Evolutionary conservation across 495 filamentous ascomycete species (phyloP), one percentile per base, ranked within the genome.

Genomic region (Daldinia vernicosa): DNA sequence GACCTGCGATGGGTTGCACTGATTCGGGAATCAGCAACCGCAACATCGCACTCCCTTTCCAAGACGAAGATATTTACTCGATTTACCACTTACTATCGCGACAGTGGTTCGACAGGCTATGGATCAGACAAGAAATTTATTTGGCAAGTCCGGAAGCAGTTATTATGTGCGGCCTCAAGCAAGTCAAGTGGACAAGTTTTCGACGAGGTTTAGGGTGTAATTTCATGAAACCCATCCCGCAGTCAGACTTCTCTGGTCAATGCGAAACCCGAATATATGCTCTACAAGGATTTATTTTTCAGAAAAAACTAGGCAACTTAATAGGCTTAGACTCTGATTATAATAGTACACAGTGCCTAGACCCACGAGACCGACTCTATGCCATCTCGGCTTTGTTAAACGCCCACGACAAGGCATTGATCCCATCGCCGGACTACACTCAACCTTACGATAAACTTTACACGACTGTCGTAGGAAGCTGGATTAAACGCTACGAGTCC

Each of bases 71-170:
- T 12, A 1, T 45, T 2, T n/a, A 2, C 27, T 54, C 70, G 4
- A 26, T 66, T n/a, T 47, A 66, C 22, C 19, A 63, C 30, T 19
- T 73, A 7, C 40, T 70, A n/a, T 53, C 19, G 0, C 47, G 66
- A 6, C 17, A 11, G 40, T 73, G 66, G 70, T 70, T 73, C 17
- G 57, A 58, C 7, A 64, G 66, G 32, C 32, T 74, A 14, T 74
- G 71, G 71, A 51, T 70, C 30, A 55, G 58, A 17, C 71, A 70
- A 59, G 71, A 74, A 51, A 66, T 70, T 15, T 33, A 3, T 5
- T 47, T 70, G 0, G 71, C 71, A 2, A 60, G 66, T 14, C 26
- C 30, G 7, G 45, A 66, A 50, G 71, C 66, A 6, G 59, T 70
- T 7, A 27, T 62, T 4, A 52, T 30, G 32, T 74, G 71, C 28